Conservation (phyloP, 768 basidiomycete species). For the Thelephora ganbajun region DNA sequence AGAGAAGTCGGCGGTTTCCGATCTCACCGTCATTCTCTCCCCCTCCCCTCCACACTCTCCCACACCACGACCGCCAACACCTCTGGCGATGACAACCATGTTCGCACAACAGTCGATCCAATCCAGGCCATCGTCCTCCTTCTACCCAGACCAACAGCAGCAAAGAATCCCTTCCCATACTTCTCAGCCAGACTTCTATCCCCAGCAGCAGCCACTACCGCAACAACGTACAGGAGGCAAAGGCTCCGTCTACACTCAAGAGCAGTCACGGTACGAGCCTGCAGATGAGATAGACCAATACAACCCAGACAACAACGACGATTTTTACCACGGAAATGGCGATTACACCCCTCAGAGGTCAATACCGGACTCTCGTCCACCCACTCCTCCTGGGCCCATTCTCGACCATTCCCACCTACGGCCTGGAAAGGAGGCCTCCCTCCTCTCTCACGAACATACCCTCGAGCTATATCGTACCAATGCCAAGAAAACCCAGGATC, state of each 20-base stretch:
- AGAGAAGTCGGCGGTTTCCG: no score
- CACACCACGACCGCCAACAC: no score
- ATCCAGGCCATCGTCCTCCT: constrained; percentile 11
- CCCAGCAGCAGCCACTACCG: not conserved
- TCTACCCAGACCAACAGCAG: constrained; percentile 8
- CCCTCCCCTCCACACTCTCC: no score
- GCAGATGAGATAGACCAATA: not conserved
- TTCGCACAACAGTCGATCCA: constrained; percentile 10
- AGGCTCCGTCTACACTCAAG: not conserved
- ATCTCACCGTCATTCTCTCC: no score
- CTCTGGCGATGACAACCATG: constrained; percentile 5
- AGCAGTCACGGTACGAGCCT: not conserved
- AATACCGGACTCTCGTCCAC: constrained; percentile 26
- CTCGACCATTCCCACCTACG: constrained; percentile 88
- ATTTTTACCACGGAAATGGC: not conserved
- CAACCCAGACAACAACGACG: not conserved
- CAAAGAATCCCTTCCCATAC: not conserved
- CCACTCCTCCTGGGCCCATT: constrained; percentile 51
- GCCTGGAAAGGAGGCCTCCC: constrained; percentile 83
- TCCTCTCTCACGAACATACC: constrained; percentile 91
- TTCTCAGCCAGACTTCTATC: not conserved
- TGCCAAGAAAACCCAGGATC: constrained; percentile 97
- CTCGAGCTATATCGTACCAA: constrained; percentile 95
- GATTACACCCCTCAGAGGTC: not conserved
- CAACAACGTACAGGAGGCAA: not conserved